Conservation (phyloP, 2,329 filamentous ascomycete genomes). For the Pestalotiopsis sp. region DNA sequence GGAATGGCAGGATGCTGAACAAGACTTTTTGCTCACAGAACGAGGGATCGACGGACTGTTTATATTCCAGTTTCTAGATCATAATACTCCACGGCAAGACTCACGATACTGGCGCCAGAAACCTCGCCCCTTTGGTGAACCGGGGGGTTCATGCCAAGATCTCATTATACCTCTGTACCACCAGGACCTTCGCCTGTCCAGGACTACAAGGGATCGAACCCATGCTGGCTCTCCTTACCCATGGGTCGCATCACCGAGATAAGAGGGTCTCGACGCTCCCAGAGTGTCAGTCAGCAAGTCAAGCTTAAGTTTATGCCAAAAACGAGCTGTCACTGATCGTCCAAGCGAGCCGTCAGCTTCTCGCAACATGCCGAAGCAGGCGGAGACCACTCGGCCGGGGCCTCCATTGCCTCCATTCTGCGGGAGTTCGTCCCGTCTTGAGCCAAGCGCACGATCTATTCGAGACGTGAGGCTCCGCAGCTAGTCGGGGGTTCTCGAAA, state of each 20-base stretch:
- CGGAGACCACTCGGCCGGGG: background rate
- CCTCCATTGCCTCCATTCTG: background rate
- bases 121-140: background rate
- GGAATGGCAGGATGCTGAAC: background rate
- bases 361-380: slow-evolving; percentile 1
- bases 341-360: background rate
- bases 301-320: slow-evolving; percentile 6
- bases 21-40: background rate
- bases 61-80: background rate
- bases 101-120: background rate
- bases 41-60: background rate
- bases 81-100: background rate
- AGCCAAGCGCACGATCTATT: slow-evolving; percentile 5
- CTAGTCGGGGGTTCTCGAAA: background rate
- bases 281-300: background rate
- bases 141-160: background rate
- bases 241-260: background rate
- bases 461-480: slow-evolving; percentile 9
- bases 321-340: background rate
- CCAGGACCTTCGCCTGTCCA: background rate
- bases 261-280: background rate
- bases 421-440: slow-evolving; percentile 9
- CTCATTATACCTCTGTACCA: background rate
- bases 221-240: background rate
- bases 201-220: background rate